Evolutionary conservation across 2,329 filamentous ascomycete genomes (phyloP).

Genomic region (Talaromyces albobiverticillius): DNA sequence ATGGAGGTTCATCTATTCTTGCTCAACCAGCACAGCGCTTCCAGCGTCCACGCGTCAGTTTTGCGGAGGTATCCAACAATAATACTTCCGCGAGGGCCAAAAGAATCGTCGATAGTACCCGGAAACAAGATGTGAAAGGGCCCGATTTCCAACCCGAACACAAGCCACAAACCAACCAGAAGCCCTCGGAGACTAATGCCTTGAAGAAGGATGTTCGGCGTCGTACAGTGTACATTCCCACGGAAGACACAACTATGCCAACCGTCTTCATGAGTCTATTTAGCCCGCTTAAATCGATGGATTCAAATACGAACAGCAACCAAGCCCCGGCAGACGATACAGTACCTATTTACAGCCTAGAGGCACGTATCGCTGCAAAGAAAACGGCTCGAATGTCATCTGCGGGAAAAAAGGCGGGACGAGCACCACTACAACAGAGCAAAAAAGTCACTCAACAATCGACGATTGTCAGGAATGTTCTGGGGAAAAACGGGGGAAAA

Average conservation of each 20-base stretch:
- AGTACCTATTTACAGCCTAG: constrained; percentile 25
- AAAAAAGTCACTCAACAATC: constrained; percentile 39
- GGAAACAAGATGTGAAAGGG: constrained; percentile 1
- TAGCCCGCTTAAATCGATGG: constrained; percentile 35
- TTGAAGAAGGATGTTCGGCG: constrained; percentile 33
- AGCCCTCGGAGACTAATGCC: constrained; percentile 19
- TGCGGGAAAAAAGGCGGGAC: constrained; percentile 23
- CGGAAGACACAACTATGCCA: constrained; percentile 41
- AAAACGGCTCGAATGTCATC: constrained; percentile 25
- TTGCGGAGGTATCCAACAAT: constrained; percentile 19
- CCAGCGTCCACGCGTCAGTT: constrained; percentile 29
- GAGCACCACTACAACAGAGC: constrained; percentile 49
- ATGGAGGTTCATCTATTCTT: constrained; percentile 33
- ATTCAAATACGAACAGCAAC: constrained; percentile 4
- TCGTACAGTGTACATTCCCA: constrained; percentile 41
- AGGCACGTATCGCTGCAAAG: constrained; percentile 32
- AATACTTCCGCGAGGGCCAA: neutral
- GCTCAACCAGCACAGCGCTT: constrained; percentile 41
- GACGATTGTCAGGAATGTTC: constrained; percentile 43
- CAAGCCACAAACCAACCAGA: constrained; percentile 14
- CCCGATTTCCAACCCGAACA: constrained; percentile 1
- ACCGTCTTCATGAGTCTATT: constrained; percentile 45
- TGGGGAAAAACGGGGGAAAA: constrained; percentile 57
- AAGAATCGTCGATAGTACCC: constrained; percentile 11
- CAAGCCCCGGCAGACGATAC: constrained; percentile 19